Percentiles rank a stretch among this genome's conserved stretches.
Conservation (phyloP, 768 basidiomycete species). For the Suillus hirtellus region DNA sequence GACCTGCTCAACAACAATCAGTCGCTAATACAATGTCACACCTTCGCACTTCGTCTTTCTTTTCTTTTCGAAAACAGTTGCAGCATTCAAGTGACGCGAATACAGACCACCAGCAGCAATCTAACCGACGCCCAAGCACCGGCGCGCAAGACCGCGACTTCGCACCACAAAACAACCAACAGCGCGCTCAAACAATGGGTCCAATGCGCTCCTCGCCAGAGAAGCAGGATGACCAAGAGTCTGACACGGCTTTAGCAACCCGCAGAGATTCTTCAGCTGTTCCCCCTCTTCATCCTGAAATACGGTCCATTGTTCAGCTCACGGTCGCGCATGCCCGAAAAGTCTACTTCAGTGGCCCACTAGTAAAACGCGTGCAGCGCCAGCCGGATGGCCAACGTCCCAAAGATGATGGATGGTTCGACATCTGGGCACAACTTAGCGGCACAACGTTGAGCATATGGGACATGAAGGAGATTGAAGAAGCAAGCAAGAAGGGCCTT, state of each 20-base stretch:
- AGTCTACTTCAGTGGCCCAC: slow-evolving; percentile 83
- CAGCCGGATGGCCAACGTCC: slow-evolving; percentile 72
- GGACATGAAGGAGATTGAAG: slow-evolving; percentile 89
- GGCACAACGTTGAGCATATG: slow-evolving; percentile 89
- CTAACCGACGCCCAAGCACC: slow-evolving; percentile 18
- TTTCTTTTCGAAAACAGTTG: slow-evolving; percentile 53
- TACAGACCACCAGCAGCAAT: slow-evolving; percentile 13
- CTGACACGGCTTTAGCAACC: slow-evolving; percentile 28
- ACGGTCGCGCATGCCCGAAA: slow-evolving; percentile 80
- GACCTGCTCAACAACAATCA: slow-evolving; percentile 20
- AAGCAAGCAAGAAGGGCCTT: slow-evolving; percentile 73
- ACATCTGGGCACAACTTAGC: slow-evolving; percentile 88
- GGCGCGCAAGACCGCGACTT: slow-evolving; percentile 19
- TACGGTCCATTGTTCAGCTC: slow-evolving; percentile 74
- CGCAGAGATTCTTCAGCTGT: slow-evolving; percentile 22
- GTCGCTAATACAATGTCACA: slow-evolving; percentile 35
- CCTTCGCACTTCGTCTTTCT: slow-evolving; percentile 63
- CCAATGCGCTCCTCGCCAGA: slow-evolving; percentile 24
- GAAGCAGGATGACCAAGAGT: slow-evolving; percentile 15
- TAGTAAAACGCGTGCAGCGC: slow-evolving; percentile 76
- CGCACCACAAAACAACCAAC: slow-evolving; percentile 33
- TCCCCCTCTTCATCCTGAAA: slow-evolving; percentile 72
- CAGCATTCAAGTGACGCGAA: slow-evolving; percentile 31
- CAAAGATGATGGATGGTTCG: slow-evolving; percentile 78
- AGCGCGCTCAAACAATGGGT: slow-evolving; percentile 28